Percentiles rank a stretch among this genome's conserved stretches.
Evolutionary conservation across 192 early-diverging fungal genomes (phyloP).

Genomic region (Diversispora epigaea): DNA sequence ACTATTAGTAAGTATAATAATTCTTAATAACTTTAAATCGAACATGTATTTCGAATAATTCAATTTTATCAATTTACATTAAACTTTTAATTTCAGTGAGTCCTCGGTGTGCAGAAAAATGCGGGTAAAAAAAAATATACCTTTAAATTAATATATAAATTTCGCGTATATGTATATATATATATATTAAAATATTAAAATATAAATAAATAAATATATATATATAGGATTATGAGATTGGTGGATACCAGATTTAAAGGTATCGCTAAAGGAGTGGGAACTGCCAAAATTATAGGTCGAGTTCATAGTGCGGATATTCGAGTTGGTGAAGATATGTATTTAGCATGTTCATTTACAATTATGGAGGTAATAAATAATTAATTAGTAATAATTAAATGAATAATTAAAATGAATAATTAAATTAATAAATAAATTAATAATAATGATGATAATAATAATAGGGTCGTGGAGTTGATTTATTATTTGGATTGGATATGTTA

Average conservation of each 20-base stretch:
- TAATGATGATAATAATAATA: not conserved
- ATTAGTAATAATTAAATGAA: not conserved
- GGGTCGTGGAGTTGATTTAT: constrained; percentile 82
- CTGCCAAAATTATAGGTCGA: constrained; percentile 94
- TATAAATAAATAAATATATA: constrained; percentile 32
- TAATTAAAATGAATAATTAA: too few species aligned
- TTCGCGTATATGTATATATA: not conserved
- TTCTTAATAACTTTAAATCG: not conserved
- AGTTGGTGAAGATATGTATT: constrained; percentile 68
- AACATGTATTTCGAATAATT: too few species aligned
- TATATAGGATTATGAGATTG: constrained; percentile 85
- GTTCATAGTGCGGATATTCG: constrained; percentile 87
- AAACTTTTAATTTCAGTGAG: constrained; percentile 15
- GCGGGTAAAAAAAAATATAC: constrained; percentile 8
- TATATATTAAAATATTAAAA: not conserved
- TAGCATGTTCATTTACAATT: constrained; percentile 89
- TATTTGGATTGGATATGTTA: constrained; percentile 97
- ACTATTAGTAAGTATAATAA: constrained; percentile 71
- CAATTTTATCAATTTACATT: not conserved
- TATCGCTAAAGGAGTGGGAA: constrained; percentile 90
- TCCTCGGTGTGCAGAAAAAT: constrained; percentile 23
- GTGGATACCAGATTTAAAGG: constrained; percentile 87
- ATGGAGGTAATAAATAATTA: constrained; percentile 62
- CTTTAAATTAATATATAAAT: not conserved
- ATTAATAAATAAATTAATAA: constrained; percentile 22